Percentiles rank a stretch among this genome's conserved stretches.
Conservation (phyloP, 129 eudicot genomes). For the Rutidosis leptorrhynchoides region DNA sequence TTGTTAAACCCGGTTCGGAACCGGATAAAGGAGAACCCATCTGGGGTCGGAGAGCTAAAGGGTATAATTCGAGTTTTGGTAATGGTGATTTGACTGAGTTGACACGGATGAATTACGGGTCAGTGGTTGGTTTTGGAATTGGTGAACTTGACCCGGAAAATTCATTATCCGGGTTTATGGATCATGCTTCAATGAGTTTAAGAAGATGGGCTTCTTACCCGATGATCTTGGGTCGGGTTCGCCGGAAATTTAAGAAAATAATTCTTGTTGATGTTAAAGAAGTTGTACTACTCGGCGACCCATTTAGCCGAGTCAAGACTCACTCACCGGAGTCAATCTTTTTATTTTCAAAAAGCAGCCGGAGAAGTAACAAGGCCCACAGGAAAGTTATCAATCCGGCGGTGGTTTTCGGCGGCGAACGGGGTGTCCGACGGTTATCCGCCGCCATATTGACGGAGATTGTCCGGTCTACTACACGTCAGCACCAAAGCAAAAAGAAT, state of each 20-base stretch:
- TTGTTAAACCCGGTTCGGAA: slow-evolving; percentile 38
- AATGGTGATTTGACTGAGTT: slow-evolving; percentile 34
- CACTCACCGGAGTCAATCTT: slow-evolving; percentile 61
- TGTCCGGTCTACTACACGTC: slow-evolving; percentile 47
- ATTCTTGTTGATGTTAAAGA: slow-evolving; percentile 61
- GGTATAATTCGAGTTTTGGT: slow-evolving; percentile 31
- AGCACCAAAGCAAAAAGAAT: slow-evolving; percentile 57
- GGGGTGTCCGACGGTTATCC: slow-evolving; percentile 69
- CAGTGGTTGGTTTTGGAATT: slow-evolving; percentile 70
- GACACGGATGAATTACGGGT: slow-evolving; percentile 71
- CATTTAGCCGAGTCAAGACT: slow-evolving; percentile 58
- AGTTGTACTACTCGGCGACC: slow-evolving; percentile 63
- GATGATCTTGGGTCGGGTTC: slow-evolving; percentile 72
- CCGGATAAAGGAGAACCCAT: slow-evolving; percentile 55
- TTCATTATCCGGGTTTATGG: slow-evolving; percentile 66
- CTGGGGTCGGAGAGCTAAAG: slow-evolving; percentile 56
- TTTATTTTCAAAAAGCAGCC: slow-evolving; percentile 36
- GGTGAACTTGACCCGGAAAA: slow-evolving; percentile 89
- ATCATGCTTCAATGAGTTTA: slow-evolving; percentile 56
- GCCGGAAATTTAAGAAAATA: slow-evolving; percentile 55
- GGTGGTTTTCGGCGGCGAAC: slow-evolving; percentile 59
- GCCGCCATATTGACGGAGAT: slow-evolving; percentile 68
- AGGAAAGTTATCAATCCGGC: slow-evolving; percentile 40
- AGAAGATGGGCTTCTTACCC: slow-evolving; percentile 90
- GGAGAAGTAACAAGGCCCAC: slow-evolving; percentile 39